Conservation (phyloP, 2,329 filamentous ascomycete species). For the Erysiphe neolycopersici region DNA sequence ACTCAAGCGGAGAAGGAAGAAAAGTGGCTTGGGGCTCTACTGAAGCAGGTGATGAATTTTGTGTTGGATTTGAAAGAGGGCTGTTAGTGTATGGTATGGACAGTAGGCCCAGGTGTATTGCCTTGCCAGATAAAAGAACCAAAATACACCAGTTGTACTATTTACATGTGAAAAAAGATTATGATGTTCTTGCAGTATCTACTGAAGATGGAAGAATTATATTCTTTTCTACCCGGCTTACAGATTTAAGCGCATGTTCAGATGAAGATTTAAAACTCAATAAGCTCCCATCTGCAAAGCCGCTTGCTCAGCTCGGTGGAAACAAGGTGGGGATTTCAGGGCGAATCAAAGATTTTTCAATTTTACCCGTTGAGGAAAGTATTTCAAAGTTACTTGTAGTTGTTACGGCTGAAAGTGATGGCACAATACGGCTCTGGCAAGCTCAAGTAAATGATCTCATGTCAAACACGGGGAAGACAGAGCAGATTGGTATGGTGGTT, state of each 20-base stretch:
- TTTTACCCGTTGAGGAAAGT: conserved; percentile 18
- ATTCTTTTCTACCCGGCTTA: conserved; percentile 45
- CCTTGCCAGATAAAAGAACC: conserved; percentile 37
- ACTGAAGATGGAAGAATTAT: conserved; percentile 77
- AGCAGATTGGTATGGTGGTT: conserved; percentile 25
- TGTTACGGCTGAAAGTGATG: conserved; percentile 61
- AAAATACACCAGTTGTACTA: conserved; percentile 73
- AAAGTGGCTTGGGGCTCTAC: conserved; percentile 54
- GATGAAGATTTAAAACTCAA: conserved; percentile 17
- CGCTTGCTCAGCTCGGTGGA: conserved; percentile 57
- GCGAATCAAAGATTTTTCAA: conserved; percentile 72
- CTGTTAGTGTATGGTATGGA: conserved; percentile 71
- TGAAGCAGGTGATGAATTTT: conserved; percentile 58
- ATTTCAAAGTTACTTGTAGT: conserved; percentile 24
- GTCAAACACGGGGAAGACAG: conserved; percentile 13
- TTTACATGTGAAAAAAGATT: conserved; percentile 24
- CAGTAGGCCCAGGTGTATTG: conserved; percentile 49
- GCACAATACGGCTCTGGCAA: conserved; percentile 54
- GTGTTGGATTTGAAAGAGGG: conserved; percentile 69
- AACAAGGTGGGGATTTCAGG: conserved; percentile 37
- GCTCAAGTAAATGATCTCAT: conserved; percentile 17
- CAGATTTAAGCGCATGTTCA: conserved; percentile 17
- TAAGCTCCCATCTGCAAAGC: conserved; percentile 30
- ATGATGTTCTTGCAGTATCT: conserved; percentile 43
- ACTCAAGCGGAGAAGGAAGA: conserved; percentile 57